These are phyloP conservation scores for Pestalotiopsis sp. DNA, from an alignment of 2,329 filamentous ascomycete genomes.

Conservation along the genomic window DNA sequence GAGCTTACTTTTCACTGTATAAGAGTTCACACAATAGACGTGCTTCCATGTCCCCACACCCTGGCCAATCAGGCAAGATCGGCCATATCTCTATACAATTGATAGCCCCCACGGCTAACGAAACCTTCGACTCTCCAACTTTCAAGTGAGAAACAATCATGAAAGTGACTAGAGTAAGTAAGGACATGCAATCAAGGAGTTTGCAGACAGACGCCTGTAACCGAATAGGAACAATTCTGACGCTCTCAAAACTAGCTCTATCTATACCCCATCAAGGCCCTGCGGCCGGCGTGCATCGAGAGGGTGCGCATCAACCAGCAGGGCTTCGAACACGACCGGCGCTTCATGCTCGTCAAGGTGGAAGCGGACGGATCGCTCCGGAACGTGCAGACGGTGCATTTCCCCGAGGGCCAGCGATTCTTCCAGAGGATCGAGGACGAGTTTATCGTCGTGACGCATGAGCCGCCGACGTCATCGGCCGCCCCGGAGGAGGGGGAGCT, in stretches of 20 bases:
- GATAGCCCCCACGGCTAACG: too few relatives aligned
- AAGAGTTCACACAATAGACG: too few relatives aligned
- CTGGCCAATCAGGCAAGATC: too few relatives aligned
- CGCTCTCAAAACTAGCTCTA: conserved; percentile 52
- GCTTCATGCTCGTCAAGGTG: conserved; percentile 69
- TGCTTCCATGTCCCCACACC: too few relatives aligned
- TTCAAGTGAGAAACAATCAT: too few relatives aligned
- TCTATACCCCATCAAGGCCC: conserved; percentile 74
- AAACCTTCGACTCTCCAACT: too few relatives aligned
- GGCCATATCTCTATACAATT: too few relatives aligned
- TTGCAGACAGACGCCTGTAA: too few relatives aligned
- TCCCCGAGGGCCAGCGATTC: conserved; percentile 67
- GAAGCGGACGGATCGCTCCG: conserved; percentile 31
- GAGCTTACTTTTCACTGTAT: too few relatives aligned
- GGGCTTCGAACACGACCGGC: conserved; percentile 67
- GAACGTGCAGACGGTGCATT: conserved; percentile 57
- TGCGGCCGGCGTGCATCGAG: conserved; percentile 62
- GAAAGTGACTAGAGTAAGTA: too few relatives aligned
- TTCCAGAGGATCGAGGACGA: conserved; percentile 51
- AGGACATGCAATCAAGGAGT: too few relatives aligned
- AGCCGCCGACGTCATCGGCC: conserved; percentile 34
- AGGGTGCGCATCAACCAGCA: conserved; percentile 58
- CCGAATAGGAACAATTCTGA: too few relatives aligned
- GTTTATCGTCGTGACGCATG: conserved; percentile 46
- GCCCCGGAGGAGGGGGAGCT: conserved; percentile 43